Base-by-base conservation (phyloP, 2,329 filamentous ascomycete genomes). In the Beauveria sp. region DNA sequence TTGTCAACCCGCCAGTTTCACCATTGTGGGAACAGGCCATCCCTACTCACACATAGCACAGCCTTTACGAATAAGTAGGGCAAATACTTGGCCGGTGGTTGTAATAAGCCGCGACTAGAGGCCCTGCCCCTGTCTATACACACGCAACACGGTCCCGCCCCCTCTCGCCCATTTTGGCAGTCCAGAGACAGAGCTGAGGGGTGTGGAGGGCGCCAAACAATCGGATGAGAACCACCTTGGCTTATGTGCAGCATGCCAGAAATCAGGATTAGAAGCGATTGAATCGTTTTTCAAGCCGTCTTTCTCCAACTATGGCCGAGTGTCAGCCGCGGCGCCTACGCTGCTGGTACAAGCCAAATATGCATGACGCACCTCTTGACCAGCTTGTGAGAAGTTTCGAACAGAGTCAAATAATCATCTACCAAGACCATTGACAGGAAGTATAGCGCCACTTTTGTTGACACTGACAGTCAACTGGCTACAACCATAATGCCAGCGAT, bases 171-270 rank as follows among this genome's bases (percentile, higher is more conserved):
- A 47, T 28, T 38, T 22, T 45, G 53, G 54, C 10, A 56, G 52
- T 45, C 3, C n/a, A 45, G 42, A 38, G 5, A 2, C 18, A 24
- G 57, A 45, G 40, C 20, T 30, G 34, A 46, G 24, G 38, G 49
- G 26, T 59, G 57, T 42, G 57, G 57, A 51, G 24, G 57, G 34
- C 22, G 30, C 8, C 45, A 34, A 46, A 52, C 10, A 59, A 52
- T 59, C 57, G 28, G 57, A 59, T 42, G 57, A 59, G 57, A 53
- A 59, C 52, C 57, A 45, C 40, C 49, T 52, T 50, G 26, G 43
- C 42, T 47, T 30, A 40, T 49, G 26, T 47, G 28, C 38, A 58
- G 24, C 45, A 50, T 12, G 8, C 7, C 42, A 50, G 46, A 50
- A 51, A 43, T 24, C 49, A 22, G 16, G 20, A 8, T 49, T 3